Evolutionary conservation across 768 basidiomycete genomes (phyloP), one percentile per base, ranked within the genome.

Genomic region (Kwoniella bestiolae): DNA sequence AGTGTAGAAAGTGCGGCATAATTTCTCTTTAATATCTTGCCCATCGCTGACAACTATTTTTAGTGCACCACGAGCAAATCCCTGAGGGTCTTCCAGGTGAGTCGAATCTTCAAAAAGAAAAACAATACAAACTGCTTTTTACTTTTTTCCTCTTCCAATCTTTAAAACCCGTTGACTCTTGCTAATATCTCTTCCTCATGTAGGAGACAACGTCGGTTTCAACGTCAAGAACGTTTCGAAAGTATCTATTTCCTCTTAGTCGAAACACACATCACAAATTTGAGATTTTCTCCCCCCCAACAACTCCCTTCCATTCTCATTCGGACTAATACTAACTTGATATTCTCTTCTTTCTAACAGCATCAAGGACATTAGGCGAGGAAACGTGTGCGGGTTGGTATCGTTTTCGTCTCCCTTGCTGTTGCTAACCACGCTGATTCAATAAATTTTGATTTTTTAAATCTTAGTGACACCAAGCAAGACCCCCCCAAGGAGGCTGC

Each of bases 191-290:
- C 18, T 41, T 41, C 14, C 18, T 41, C 7, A 8, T 41, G 38
- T 41, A 41, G 96, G 96, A 86, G 96, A 99, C 88, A 99, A 99
- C 84, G 95, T 99, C 82, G 79, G 93, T 74, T 98, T 96, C 89
- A 96, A 96, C 89, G 90, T 94, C 86, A 95, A 94, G 89, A 96
- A 96, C 91, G 96, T 99, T 52, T 98, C 96, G n/a, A n/a, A n/a
- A n/a, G n/a, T n/a, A n/a, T n/a, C n/a, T n/a, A n/a, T n/a, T n/a
- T n/a, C n/a, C n/a, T n/a, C n/a, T n/a, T n/a, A n/a, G n/a, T n/a
- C n/a, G n/a, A n/a, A n/a, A n/a, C n/a, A n/a, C n/a, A n/a, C n/a
- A n/a, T n/a, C n/a, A n/a, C n/a, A n/a, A n/a, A n/a, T n/a, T n/a
- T n/a, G n/a, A n/a, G n/a, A n/a, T n/a, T n/a, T n/a, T n/a, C n/a